Percentiles rank a stretch among this genome's conserved stretches.
Conservation (phyloP, 805 yeast genomes). For the Ogataea pignaliae region DNA sequence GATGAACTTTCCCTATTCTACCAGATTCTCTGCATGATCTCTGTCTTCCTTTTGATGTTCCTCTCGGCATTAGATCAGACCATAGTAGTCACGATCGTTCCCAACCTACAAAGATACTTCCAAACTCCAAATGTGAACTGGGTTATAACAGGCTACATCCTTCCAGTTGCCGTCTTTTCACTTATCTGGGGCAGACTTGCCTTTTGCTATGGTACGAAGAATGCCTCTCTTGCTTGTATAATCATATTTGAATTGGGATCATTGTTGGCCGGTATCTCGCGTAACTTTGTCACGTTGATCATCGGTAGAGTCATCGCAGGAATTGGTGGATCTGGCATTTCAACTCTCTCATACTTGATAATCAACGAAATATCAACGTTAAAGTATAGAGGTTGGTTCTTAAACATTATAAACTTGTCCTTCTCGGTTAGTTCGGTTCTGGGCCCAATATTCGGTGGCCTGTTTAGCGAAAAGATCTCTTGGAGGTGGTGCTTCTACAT, state of each 20-base stretch:
- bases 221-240: conserved; percentile 41
- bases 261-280: conserved; percentile 51
- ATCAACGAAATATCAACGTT: conserved; percentile 51
- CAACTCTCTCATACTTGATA: conserved; percentile 52
- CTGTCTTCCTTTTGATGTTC: conserved; percentile 19
- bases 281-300: conserved; percentile 52
- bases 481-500: conserved; percentile 80
- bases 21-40: conserved; percentile 10
- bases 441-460: conserved; percentile 69
- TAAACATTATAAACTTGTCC: conserved; percentile 38
- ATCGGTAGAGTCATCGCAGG: conserved; percentile 73
- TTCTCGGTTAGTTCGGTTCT: conserved; percentile 48
- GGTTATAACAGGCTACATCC: conserved; percentile 51
- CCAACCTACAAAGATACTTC: conserved; percentile 45
- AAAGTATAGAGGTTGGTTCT: conserved; percentile 34
- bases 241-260: conserved; percentile 60
- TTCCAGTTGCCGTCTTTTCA: conserved; percentile 51
- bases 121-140: conserved; percentile 51
- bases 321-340: conserved; percentile 72
- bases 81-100: conserved; percentile 48
- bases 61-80: conserved; percentile 53
- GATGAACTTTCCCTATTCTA: not conserved
- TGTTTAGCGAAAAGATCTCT: conserved; percentile 42
- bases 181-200: conserved; percentile 56
- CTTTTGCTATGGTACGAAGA: conserved; percentile 52